Conservation (phyloP, 1,284 basidiomycete species). For the Erythrobasidium hasegawianum region DNA sequence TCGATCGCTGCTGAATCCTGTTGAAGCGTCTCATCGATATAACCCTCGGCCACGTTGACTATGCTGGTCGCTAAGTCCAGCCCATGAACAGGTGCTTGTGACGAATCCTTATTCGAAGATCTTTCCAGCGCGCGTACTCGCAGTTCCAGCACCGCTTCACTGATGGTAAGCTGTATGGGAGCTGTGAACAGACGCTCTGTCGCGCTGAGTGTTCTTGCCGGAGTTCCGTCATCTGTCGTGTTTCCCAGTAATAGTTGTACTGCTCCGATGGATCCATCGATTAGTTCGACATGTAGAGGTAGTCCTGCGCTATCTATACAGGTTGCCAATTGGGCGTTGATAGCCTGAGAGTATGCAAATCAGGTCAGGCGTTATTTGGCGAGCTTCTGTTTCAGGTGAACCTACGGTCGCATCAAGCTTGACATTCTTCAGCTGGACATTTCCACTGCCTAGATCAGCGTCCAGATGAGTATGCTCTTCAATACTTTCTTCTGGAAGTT, state of each 20-base stretch:
- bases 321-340: slow-evolving; percentile 5
- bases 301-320: neutral
- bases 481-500: slow-evolving; percentile 24
- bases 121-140: neutral
- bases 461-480: slow-evolving; percentile 20
- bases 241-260: slow-evolving; percentile 28
- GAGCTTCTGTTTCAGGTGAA: neutral
- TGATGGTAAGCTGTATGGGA: slow-evolving; percentile 36
- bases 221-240: neutral
- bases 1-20: neutral
- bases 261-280: neutral
- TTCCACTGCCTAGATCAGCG: slow-evolving; percentile 24
- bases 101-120: neutral
- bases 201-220: neutral
- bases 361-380: neutral
- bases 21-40: neutral
- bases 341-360: slow-evolving; percentile 11
- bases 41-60: slow-evolving; percentile 10
- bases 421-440: slow-evolving; percentile 16
- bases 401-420: slow-evolving; percentile 22
- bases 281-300: neutral
- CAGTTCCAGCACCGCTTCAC: neutral
- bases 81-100: neutral
- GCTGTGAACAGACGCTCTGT: slow-evolving; percentile 29
- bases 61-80: slow-evolving; percentile 17